These are phyloP conservation scores for Arabidopsis lyrata DNA, from an alignment of 441 rosid species.

Conservation along the genomic window DNA sequence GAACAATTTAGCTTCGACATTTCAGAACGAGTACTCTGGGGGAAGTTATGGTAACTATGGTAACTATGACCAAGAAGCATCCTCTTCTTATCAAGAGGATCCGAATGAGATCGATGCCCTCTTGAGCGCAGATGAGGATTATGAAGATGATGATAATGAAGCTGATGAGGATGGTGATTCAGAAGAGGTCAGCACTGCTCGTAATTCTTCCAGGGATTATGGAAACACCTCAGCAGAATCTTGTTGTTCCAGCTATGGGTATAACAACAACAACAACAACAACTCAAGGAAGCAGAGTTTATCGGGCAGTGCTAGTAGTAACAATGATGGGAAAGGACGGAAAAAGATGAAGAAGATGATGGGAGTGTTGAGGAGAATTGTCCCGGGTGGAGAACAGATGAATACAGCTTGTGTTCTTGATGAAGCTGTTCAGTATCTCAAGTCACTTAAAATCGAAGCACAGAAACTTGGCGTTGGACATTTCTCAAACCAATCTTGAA, in stretches of 20 bases:
- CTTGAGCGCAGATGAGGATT: conserved; percentile 72
- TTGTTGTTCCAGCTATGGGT: conserved; percentile 57
- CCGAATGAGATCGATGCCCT: conserved; percentile 89
- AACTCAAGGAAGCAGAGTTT: conserved; percentile 52
- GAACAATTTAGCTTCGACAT: conserved; percentile 43
- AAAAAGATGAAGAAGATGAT: conserved; percentile 84
- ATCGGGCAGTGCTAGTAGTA: conserved; percentile 50
- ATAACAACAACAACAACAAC: conserved; percentile 25
- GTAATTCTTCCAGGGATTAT: conserved; percentile 54
- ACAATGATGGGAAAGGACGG: conserved; percentile 57
- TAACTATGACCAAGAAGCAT: conserved; percentile 51
- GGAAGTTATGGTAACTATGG: conserved; percentile 44
- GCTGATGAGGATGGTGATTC: conserved; percentile 57
- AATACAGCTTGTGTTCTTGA: conserved; percentile 72
- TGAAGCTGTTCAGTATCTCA: conserved; percentile 89
- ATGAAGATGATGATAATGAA: conserved; percentile 57
- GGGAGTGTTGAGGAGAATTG: conserved; percentile 73
- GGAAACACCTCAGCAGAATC: conserved; percentile 65
- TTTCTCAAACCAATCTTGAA: conserved; percentile 52
- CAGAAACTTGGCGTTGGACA: conserved; percentile 72
- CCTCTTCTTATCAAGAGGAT: conserved; percentile 71
- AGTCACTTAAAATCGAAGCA: conserved; percentile 81
- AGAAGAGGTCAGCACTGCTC: conserved; percentile 83
- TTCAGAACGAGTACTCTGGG: conserved; percentile 52
- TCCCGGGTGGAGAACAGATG: conserved; percentile 85